Base-by-base conservation (phyloP, 2,329 filamentous ascomycete genomes). In the Mycosphaerella sp. region DNA sequence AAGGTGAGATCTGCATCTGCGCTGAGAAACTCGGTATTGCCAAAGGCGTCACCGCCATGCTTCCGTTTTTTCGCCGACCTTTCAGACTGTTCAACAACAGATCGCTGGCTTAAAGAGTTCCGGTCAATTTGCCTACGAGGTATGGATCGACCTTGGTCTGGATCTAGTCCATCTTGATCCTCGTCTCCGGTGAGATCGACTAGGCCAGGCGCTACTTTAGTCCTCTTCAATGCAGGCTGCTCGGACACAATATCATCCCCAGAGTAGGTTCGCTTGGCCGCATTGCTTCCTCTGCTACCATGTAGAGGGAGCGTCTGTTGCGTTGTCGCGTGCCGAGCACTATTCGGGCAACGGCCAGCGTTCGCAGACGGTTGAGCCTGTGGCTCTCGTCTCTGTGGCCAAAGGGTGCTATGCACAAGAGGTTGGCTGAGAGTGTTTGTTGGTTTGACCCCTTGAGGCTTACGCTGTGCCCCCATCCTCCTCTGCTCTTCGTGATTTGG, bases 1-100 rank as follows among this genome's bases (percentile, higher is more conserved):
- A 25, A 37, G n/a, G 30, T n/a, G 6, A 36, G 34, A n/a, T 14
- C 18, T 13, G 17, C 17, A 25, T 50, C 48, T 5, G 41, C 27
- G 5, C 4, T 3, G 34, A 21, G 39, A 6, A 49, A 16, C 13
- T 42, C 41, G 12, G 44, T 37, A 14, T 44, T 50, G 10, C 48
- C 48, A 8, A 50, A 50, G n/a, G 41, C 12, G 21, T 50, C 48
- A 3, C 41, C 41, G 12, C 34, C 40, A 14, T 41, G 21, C 13
- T 17, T 44, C 9, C 4, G 12, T 13, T 12, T 30, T 14, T 40
- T 44, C 17, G 9, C 39, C 3, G 35, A 44, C 41, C 25, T 21
- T 1, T 41, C 18, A 25, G 41, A 50, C 21, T 21, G 7, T 12
- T 14, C 48, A 13, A 32, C 14, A 16, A 28, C 16, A 16, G 48